Percentiles rank a stretch among this genome's conserved stretches.
These are phyloP conservation scores for Musa schizocarpa DNA, from an alignment of 176 grass and related monocot genomes.

Conservation along the genomic window DNA sequence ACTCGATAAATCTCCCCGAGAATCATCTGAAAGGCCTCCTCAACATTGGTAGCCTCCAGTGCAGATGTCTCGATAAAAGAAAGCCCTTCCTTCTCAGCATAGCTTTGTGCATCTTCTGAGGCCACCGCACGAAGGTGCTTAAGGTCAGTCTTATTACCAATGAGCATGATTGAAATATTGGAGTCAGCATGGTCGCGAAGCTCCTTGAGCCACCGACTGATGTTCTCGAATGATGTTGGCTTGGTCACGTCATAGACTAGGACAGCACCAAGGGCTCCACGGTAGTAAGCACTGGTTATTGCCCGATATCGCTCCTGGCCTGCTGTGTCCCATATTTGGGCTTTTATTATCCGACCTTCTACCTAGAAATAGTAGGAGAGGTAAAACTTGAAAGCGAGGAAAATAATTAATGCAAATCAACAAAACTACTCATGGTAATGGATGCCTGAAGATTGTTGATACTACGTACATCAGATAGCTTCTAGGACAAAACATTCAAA, in stretches of 20 bases:
- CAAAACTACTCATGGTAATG: neutral
- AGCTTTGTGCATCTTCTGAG: constrained; percentile 41
- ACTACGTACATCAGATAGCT: neutral
- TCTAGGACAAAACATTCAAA: neutral
- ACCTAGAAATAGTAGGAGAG: constrained; percentile 32
- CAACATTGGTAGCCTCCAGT: constrained; percentile 72
- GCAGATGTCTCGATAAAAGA: constrained; percentile 85
- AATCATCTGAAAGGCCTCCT: constrained; percentile 75
- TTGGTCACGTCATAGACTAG: constrained; percentile 83
- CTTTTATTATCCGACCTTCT: constrained; percentile 79
- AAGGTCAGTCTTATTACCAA: constrained; percentile 83
- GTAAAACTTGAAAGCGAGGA: neutral
- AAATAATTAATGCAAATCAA: neutral
- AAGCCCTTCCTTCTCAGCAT: constrained; percentile 54
- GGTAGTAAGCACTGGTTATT: constrained; percentile 89
- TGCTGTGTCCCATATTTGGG: constrained; percentile 86
- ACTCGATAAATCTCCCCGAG: constrained; percentile 63
- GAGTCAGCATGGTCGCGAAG: constrained; percentile 64
- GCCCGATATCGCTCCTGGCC: constrained; percentile 80
- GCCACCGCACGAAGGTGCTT: constrained; percentile 53
- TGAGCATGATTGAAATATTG: constrained; percentile 80
- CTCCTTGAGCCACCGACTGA: constrained; percentile 85
- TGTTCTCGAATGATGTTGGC: constrained; percentile 78
- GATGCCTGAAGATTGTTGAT: neutral
- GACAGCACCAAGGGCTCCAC: constrained; percentile 70